phyloP scores from a whole-genome alignment of 768 basidiomycete species.

The Chlorophyllum brunneum region DNA sequence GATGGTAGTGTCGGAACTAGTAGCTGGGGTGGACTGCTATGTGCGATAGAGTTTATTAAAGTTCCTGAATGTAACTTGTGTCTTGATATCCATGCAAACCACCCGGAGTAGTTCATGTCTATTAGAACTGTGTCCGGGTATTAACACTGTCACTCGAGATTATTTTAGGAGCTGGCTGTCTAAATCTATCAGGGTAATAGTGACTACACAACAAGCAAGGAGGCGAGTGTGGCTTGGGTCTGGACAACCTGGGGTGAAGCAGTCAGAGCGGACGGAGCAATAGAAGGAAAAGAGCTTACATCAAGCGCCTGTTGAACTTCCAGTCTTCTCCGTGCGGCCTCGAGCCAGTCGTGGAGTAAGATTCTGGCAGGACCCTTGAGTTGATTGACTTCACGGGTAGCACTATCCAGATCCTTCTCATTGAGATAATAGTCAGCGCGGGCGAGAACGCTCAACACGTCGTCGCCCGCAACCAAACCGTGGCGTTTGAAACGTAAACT shows the following conservation, averaged over 20 bases:
- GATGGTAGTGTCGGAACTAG: too few species aligned
- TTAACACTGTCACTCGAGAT: not conserved
- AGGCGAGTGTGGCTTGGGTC: constrained; percentile 79
- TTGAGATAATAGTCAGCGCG: constrained; percentile 86
- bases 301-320: constrained; percentile 93
- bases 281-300: constrained; percentile 35
- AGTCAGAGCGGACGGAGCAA: constrained; percentile 14
- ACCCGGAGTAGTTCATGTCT: too few species aligned
- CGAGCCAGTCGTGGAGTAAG: constrained; percentile 83
- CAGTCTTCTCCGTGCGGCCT: constrained; percentile 79
- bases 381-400: constrained; percentile 89
- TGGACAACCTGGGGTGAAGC: constrained; percentile 60
- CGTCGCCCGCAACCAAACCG: constrained; percentile 75
- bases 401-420: constrained; percentile 89
- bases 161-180: not conserved
- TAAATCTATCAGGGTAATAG: constrained; percentile 14
- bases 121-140: not conserved
- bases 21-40: too few species aligned
- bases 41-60: too few species aligned
- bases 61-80: too few species aligned
- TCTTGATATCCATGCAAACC: too few species aligned
- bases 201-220: constrained; percentile 66
- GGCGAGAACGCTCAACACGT: constrained; percentile 83
- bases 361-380: constrained; percentile 76
- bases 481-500: constrained; percentile 75